These are phyloP conservation scores for Erysimum cheiri DNA, from an alignment of 441 rosid genomes.

Conservation along the genomic window DNA sequence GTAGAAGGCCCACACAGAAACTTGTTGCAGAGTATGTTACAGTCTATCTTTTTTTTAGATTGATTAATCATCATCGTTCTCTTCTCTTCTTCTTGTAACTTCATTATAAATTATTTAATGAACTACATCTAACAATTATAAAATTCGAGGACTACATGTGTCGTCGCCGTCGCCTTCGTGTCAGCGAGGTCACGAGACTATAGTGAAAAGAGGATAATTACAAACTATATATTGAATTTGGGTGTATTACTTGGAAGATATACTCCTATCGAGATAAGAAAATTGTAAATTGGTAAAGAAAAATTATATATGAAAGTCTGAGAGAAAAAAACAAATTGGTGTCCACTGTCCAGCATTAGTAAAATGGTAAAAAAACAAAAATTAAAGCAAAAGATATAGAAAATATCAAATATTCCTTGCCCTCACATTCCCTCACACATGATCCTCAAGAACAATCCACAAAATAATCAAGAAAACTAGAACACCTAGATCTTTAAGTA, in stretches of 20 bases:
- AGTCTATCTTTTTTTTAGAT: no score
- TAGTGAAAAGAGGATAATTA: neutral
- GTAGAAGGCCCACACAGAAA: neutral
- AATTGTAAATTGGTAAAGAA: neutral
- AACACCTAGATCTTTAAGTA: conserved; percentile 13
- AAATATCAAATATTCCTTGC: conserved; percentile 22
- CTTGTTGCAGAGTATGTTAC: neutral
- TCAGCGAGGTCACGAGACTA: conserved; percentile 24
- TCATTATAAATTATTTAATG: neutral
- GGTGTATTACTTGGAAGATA: conserved; percentile 9
- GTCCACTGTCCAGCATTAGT: conserved; percentile 2
- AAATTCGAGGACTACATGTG: neutral
- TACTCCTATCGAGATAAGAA: neutral
- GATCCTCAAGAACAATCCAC: conserved; percentile 37
- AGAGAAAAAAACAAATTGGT: neutral
- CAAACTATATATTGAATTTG: neutral
- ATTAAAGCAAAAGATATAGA: conserved; percentile 9
- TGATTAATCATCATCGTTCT: no score
- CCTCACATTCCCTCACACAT: conserved; percentile 18
- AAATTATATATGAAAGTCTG: neutral
- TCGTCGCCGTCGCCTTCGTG: neutral
- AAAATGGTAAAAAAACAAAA: conserved; percentile 5
- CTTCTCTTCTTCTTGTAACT: neutral
- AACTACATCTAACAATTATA: neutral
- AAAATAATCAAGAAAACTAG: conserved; percentile 31